Percentiles rank a stretch among this genome's conserved stretches.
phyloP scores from a whole-genome alignment of 768 basidiomycete genomes.

The Amanita exitialis region DNA sequence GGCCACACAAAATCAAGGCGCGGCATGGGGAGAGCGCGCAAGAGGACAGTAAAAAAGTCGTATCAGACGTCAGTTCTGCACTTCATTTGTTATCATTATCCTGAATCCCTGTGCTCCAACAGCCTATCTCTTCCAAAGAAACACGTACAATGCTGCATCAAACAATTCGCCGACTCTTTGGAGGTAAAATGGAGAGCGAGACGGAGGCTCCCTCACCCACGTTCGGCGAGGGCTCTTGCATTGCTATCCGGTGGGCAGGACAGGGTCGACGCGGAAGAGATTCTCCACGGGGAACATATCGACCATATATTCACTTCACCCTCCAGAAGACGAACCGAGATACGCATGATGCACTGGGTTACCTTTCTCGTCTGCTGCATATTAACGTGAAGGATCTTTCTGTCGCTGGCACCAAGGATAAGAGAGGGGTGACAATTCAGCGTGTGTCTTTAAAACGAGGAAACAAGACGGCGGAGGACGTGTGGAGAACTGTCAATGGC shows the following conservation, averaged over 20 bases:
- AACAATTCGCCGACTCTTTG: constrained; percentile 69
- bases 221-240: constrained; percentile 48
- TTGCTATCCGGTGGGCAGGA: constrained; percentile 72
- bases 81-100: constrained; percentile 5
- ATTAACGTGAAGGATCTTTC: constrained; percentile 73
- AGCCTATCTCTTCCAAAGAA: constrained; percentile 81
- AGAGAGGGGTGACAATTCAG: constrained; percentile 93
- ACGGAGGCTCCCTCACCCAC: constrained; percentile 51
- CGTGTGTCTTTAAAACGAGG: constrained; percentile 74
- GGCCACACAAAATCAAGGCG: constrained; percentile 36
- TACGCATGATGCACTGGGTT: constrained; percentile 84
- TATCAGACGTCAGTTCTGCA: constrained; percentile 62
- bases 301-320: constrained; percentile 92
- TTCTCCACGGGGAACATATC: constrained; percentile 50
- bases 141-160: constrained; percentile 78
- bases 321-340: constrained; percentile 97
- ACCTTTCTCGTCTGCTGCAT: constrained; percentile 72
- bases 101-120: constrained; percentile 11
- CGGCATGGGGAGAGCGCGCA: constrained; percentile 31
- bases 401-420: constrained; percentile 96
- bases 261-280: constrained; percentile 39
- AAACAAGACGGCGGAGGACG: constrained; percentile 68
- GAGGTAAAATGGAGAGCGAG: constrained; percentile 77
- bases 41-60: constrained; percentile 64
- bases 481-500: constrained; percentile 79